These are phyloP conservation scores for Coemansia sp. DNA, from an alignment of 192 early-diverging fungal species.

Conservation along the genomic window DNA sequence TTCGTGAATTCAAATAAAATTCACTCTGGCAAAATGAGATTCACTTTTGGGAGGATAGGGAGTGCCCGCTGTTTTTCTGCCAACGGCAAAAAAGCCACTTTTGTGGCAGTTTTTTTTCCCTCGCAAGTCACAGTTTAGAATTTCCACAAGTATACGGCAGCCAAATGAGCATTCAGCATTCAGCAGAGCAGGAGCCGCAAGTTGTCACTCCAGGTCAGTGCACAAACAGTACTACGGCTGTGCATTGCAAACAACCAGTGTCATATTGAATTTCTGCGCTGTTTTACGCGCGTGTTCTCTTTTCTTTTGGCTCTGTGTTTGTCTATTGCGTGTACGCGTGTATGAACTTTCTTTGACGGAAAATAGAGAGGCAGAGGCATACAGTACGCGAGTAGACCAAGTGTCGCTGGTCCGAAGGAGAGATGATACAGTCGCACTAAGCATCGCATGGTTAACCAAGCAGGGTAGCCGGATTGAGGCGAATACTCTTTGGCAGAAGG, in stretches of 20 bases:
- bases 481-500: not conserved
- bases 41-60: no score
- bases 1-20: no score
- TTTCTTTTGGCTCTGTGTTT: not conserved
- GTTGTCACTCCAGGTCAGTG: not conserved
- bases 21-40: no score
- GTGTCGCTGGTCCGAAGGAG: not conserved
- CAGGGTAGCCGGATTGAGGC: not conserved
- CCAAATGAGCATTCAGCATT: not conserved
- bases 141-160: not conserved
- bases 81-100: no score
- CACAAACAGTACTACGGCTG: not conserved
- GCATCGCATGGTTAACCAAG: not conserved
- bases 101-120: not conserved
- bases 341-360: not conserved
- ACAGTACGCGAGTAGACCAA: not conserved
- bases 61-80: no score
- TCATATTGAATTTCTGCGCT: constrained; percentile 3
- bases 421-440: not conserved
- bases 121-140: not conserved
- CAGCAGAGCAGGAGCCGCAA: not conserved
- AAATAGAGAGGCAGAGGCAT: not conserved
- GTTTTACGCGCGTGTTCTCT: not conserved
- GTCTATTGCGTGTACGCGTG: not conserved
- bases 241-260: not conserved